Evolutionary conservation across 2,329 filamentous ascomycete species (phyloP).

Genomic region (Cercospora beticola): DNA sequence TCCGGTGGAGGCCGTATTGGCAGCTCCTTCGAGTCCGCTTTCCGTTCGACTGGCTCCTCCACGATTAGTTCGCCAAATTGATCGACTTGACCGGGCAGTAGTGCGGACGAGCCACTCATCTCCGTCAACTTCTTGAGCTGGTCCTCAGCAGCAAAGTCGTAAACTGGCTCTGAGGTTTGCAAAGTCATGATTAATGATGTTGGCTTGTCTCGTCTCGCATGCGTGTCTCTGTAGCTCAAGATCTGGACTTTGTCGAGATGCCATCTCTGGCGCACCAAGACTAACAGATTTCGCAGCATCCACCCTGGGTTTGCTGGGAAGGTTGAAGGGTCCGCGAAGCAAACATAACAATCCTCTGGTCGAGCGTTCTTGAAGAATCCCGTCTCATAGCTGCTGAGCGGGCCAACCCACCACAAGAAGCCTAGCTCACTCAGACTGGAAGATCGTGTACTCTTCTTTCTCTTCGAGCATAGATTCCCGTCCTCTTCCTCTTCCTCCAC

Average conservation of each 20-base stretch:
- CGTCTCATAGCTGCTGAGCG: conserved; percentile 74
- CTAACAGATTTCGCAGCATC: conserved; percentile 85
- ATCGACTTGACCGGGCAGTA: conserved; percentile 35
- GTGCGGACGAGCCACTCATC: conserved; percentile 32
- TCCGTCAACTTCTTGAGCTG: conserved; percentile 27
- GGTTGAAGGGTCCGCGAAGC: conserved; percentile 90
- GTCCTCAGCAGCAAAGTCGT: conserved; percentile 28
- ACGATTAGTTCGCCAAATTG: conserved; percentile 35
- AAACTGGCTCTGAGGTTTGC: conserved; percentile 52
- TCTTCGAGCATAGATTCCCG: conserved; percentile 40
- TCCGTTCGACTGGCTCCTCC: conserved; percentile 18
- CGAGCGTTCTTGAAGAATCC: conserved; percentile 78
- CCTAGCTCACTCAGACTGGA: conserved; percentile 55
- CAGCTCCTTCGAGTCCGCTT: conserved; percentile 15
- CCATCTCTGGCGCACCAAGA: conserved; percentile 81
- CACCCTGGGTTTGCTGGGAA: conserved; percentile 85
- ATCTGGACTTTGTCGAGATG: conserved; percentile 75
- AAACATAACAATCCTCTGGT: conserved; percentile 75
- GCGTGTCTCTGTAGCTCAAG: conserved; percentile 84
- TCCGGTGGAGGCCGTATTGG: conserved; percentile 35
- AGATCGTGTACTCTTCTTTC: conserved; percentile 51
- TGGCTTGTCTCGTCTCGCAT: conserved; percentile 72
- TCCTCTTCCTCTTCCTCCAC: conserved; percentile 35
- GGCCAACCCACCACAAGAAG: conserved; percentile 74
- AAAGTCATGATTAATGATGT: conserved; percentile 76